Conservation (phyloP, 78 protist species). For the Dictyostelium purpureum region DNA sequence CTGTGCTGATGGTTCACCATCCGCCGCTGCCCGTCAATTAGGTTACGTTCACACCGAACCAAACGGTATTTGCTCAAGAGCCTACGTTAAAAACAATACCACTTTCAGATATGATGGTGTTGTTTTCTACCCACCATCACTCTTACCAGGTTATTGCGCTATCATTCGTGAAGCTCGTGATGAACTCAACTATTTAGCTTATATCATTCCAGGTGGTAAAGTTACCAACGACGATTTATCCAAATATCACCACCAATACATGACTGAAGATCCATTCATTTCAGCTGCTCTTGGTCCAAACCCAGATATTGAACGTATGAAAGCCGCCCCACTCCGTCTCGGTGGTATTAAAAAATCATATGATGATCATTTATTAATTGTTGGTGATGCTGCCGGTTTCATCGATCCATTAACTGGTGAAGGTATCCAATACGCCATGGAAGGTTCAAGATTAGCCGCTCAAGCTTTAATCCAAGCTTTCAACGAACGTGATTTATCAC, state of each 20-base stretch:
- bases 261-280: conserved; percentile 77
- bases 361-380: conserved; percentile 72
- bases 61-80: conserved; percentile 84
- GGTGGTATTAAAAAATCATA: conserved; percentile 75
- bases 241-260: conserved; percentile 67
- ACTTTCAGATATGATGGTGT: conserved; percentile 83
- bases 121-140: conserved; percentile 76
- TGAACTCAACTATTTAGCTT: conserved; percentile 79
- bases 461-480: conserved; percentile 52
- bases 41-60: conserved; percentile 82
- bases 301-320: conserved; percentile 81
- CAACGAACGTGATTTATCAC: conserved; percentile 59
- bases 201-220: conserved; percentile 84
- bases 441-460: conserved; percentile 67
- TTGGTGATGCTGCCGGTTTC: conserved; percentile 87
- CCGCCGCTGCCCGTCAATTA: conserved; percentile 56
- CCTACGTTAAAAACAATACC: conserved; percentile 78
- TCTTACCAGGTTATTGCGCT: conserved; percentile 84
- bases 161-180: conserved; percentile 79
- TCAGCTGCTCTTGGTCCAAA: conserved; percentile 74
- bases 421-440: conserved; percentile 87
- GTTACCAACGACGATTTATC: conserved; percentile 54
- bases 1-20: conserved; percentile 87
- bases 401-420: conserved; percentile 83
- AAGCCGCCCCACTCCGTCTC: conserved; percentile 81